These are phyloP conservation scores for Lachancea thermotolerans DNA, from an alignment of 805 yeast genomes.

Conservation along the genomic window DNA sequence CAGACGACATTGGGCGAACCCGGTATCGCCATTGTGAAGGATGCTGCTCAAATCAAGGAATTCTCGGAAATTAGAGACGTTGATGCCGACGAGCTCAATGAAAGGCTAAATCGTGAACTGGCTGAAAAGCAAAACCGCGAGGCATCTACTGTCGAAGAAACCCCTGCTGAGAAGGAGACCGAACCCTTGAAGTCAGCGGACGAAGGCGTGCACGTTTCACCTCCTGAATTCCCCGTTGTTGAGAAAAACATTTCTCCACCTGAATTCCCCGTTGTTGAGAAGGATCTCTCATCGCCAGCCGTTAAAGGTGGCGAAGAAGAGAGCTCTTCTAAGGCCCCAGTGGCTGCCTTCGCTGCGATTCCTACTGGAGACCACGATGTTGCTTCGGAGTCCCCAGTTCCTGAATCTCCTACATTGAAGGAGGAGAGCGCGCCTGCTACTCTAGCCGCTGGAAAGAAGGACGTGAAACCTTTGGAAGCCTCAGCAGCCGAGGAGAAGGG, in stretches of 20 bases:
- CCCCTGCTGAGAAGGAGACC: background rate
- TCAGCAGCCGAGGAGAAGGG: no score
- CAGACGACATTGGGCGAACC: slow-evolving; percentile 54
- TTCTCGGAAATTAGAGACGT: slow-evolving; percentile 51
- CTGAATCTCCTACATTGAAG: background rate
- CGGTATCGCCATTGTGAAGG: slow-evolving; percentile 49
- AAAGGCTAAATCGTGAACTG: slow-evolving; percentile 26
- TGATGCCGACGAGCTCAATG: slow-evolving; percentile 54
- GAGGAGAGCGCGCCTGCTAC: background rate
- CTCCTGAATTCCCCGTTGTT: slow-evolving; percentile 1
- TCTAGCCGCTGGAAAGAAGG: background rate
- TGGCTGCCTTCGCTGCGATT: background rate
- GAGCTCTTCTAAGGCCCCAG: background rate
- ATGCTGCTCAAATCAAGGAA: slow-evolving; percentile 59
- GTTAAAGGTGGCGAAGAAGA: background rate
- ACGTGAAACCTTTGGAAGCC: background rate
- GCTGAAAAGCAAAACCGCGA: slow-evolving; percentile 9
- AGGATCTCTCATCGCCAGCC: background rate
- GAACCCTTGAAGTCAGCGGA: background rate
- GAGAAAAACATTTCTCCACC: background rate
- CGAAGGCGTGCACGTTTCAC: background rate
- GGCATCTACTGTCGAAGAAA: slow-evolving; percentile 1
- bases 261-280: slow-evolving; percentile 3
- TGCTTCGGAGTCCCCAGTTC: background rate
- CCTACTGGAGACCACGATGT: background rate